Base-by-base conservation (phyloP, 176 grass and related monocot genomes). In the Triticum monococcum region DNA sequence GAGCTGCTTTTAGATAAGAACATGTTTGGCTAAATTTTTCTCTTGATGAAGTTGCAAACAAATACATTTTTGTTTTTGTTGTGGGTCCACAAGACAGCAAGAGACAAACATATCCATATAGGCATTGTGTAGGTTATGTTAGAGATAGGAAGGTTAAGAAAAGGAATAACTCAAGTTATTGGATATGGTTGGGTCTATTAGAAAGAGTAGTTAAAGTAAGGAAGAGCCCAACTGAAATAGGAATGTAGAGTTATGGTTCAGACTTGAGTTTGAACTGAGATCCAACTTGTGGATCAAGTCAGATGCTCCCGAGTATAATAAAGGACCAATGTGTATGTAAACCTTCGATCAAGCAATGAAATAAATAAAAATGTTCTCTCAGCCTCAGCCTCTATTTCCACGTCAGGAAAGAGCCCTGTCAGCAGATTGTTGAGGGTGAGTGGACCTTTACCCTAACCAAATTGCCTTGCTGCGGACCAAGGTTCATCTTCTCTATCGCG, bases 111-210 rank as follows among this genome's bases (percentile, higher is more conserved):
- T 26, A 74, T 26, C 37, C 70, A 4, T 17, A 46, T 26, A 25
- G 5, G 40, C 71, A 46, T 46, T 24, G 9, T 1, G 46, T 74
- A 41, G 16, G 52, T 56, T 56, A 56, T 56, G 16, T 20, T 56
- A 56, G 52, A 56, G 12, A 74, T 74, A 74, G 71, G 71, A 74
- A 74, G 71, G 40, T 45, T 73, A 73, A 45, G 38, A 38, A 72
- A 35, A 72, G 69, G 11, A 43, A 72, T 25, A 43, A 24, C 40
- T 72, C 37, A 72, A 72, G 22, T 36, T 18, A 30, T 25, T 24
- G 37, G 70, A 73, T 73, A 73, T 3, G 38, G 3, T 45, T 73
- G n/a, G 37, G 70, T 72, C 69, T 38, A 38, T 73, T 25, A 43
- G 22, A 73, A 73, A 25, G 37, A 72, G n/a, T 45, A 73, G 12